phyloP scores from a whole-genome alignment of 2,329 filamentous ascomycete species.

The Aspergillus fijiensis region DNA sequence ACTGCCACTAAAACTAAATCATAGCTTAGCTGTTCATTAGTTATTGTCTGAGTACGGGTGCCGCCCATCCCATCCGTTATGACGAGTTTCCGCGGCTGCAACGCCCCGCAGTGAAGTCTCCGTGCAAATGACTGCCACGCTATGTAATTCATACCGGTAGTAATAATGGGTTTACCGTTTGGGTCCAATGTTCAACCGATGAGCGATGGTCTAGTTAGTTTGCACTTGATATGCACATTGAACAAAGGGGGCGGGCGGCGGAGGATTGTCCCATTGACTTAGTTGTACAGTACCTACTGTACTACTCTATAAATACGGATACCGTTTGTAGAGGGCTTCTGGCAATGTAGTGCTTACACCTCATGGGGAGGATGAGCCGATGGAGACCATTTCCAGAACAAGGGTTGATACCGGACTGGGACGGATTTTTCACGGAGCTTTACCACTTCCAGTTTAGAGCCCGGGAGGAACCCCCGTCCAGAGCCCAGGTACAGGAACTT shows the following conservation, averaged over 20 bases:
- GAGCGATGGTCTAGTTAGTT: background rate
- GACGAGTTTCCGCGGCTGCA: background rate
- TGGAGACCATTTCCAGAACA: constrained; percentile 14
- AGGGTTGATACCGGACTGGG: constrained; percentile 4
- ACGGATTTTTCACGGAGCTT: background rate
- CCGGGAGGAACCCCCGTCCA: background rate
- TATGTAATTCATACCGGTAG: background rate
- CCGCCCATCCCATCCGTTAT: background rate
- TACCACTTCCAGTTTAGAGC: background rate
- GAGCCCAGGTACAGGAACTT: constrained; percentile 5
- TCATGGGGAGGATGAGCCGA: background rate
- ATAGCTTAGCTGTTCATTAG: no score
- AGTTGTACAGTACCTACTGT: background rate
- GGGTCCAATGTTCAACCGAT: background rate
- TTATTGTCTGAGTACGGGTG: background rate
- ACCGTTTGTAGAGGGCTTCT: no score
- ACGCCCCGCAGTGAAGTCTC: background rate
- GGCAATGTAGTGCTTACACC: no score
- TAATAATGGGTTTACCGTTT: no score
- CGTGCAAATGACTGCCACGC: background rate
- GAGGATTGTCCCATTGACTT: constrained; percentile 9
- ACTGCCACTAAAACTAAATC: no score
- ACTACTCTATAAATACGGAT: no score
- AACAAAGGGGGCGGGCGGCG: constrained; percentile 2
- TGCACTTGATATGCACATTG: background rate